Evolutionary conservation across 352 stramenopile species (phyloP).

Genomic region (Phytopythium chamaehyphon): DNA sequence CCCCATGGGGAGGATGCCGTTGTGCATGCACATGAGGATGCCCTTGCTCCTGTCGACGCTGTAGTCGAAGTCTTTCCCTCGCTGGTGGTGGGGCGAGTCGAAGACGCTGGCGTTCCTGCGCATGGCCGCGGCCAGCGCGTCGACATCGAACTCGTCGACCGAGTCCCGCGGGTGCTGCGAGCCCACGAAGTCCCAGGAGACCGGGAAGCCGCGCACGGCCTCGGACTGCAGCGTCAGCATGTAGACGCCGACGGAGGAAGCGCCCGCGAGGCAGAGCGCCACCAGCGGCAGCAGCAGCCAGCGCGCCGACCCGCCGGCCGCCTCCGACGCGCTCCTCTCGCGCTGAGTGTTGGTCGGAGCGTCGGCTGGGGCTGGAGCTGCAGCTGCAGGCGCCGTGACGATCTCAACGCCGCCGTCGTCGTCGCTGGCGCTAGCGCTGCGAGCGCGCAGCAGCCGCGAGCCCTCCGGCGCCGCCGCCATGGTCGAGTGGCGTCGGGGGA

Average conservation of each 20-base stretch:
- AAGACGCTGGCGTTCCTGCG: not conserved
- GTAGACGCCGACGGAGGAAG: not conserved
- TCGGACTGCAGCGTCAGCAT: not conserved
- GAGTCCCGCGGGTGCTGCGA: conserved; percentile 21
- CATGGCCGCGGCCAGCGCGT: not conserved
- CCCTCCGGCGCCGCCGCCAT: too few relatives aligned
- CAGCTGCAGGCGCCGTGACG: not conserved
- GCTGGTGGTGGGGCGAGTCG: conserved; percentile 13
- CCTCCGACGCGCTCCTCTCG: not conserved
- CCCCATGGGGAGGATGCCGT: conserved; percentile 26
- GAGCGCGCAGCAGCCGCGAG: not conserved
- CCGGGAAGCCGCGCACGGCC: not conserved
- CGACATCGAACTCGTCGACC: conserved; percentile 7
- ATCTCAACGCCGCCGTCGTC: not conserved
- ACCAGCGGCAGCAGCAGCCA: conserved; percentile 1
- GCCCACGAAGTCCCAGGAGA: not conserved
- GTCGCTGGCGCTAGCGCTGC: not conserved
- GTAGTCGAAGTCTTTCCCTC: conserved; percentile 10
- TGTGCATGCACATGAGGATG: conserved; percentile 30
- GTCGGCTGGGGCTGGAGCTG: too few relatives aligned
- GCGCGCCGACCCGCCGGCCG: not conserved
- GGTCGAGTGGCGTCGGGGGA: too few relatives aligned
- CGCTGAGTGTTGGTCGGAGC: not conserved
- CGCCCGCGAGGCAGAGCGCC: not conserved
- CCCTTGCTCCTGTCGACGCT: conserved; percentile 16